These are phyloP conservation scores for Microdochium nivale DNA, from an alignment of 2,329 filamentous ascomycete species.

Conservation along the genomic window DNA sequence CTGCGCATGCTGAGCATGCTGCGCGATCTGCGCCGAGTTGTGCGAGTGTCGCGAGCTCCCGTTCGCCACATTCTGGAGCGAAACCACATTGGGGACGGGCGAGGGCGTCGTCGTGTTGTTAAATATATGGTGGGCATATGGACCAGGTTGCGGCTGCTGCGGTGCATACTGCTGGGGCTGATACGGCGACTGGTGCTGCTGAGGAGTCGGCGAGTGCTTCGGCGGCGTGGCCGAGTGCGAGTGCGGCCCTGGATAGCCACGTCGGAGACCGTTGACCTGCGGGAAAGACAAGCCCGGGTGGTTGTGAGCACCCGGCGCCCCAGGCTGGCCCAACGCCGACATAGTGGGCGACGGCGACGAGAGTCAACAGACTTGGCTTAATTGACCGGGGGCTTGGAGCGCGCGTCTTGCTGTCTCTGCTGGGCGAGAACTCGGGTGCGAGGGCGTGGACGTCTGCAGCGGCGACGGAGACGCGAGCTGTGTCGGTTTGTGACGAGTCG, in stretches of 20 bases:
- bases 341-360: slow-evolving; percentile 17
- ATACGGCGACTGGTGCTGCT: slow-evolving; percentile 46
- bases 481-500: background rate
- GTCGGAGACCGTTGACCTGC: slow-evolving; percentile 38
- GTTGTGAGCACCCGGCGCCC: slow-evolving; percentile 32
- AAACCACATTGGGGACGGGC: slow-evolving; percentile 36
- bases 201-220: slow-evolving; percentile 44
- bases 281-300: slow-evolving; percentile 46
- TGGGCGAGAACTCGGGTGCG: background rate
- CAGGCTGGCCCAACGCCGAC: slow-evolving; percentile 40
- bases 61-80: slow-evolving; percentile 39
- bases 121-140: slow-evolving; percentile 46
- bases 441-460: background rate
- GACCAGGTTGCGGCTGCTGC: slow-evolving; percentile 37
- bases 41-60: slow-evolving; percentile 35
- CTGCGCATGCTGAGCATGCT: slow-evolving; percentile 16
- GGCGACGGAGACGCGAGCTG: background rate
- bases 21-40: slow-evolving; percentile 31
- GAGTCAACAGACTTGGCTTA: background rate
- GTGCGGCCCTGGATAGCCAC: slow-evolving; percentile 37
- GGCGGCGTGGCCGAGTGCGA: slow-evolving; percentile 41
- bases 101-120: slow-evolving; percentile 33
- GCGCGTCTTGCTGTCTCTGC: background rate
- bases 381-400: background rate
- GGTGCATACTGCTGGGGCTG: slow-evolving; percentile 43